phyloP scores from a whole-genome alignment of 2,329 filamentous ascomycete genomes.

The Ophidiomyces ophidiicola region DNA sequence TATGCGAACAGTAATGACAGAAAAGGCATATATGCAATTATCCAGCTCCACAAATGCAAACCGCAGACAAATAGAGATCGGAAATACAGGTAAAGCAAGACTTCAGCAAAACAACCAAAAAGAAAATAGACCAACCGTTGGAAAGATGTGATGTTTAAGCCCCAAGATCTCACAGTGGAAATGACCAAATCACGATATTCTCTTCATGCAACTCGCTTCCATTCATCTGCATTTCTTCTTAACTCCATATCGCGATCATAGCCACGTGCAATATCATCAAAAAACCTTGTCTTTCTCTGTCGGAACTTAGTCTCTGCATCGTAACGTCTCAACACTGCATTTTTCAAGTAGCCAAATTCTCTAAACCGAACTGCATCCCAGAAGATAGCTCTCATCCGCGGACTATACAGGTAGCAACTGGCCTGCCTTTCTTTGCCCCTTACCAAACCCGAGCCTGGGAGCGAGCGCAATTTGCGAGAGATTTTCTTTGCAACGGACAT shows the following conservation, averaged over 20 bases:
- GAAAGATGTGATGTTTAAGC: constrained; percentile 1
- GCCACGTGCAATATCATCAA: constrained; percentile 47
- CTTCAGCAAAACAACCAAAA: neutral
- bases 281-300: constrained; percentile 42
- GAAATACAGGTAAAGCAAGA: neutral
- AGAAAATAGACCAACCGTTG: constrained; percentile 4
- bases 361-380: constrained; percentile 51
- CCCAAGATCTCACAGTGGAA: constrained; percentile 1
- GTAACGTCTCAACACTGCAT: constrained; percentile 46
- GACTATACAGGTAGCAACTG: constrained; percentile 69
- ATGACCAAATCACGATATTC: neutral
- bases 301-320: constrained; percentile 49
- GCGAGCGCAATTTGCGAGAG: constrained; percentile 33
- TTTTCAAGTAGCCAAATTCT: constrained; percentile 54
- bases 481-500: constrained; percentile 42
- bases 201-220: constrained; percentile 41
- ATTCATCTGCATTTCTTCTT: constrained; percentile 39
- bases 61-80: neutral
- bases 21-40: neutral
- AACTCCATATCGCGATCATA: constrained; percentile 41
- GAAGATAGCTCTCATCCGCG: constrained; percentile 66
- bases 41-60: constrained; percentile 1
- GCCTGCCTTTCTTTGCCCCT: constrained; percentile 32
- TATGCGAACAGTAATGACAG: neutral
- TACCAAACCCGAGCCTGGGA: constrained; percentile 49